Evolutionary conservation across 257 asterid genomes (phyloP).

Genomic region (Eustoma russellianum): DNA sequence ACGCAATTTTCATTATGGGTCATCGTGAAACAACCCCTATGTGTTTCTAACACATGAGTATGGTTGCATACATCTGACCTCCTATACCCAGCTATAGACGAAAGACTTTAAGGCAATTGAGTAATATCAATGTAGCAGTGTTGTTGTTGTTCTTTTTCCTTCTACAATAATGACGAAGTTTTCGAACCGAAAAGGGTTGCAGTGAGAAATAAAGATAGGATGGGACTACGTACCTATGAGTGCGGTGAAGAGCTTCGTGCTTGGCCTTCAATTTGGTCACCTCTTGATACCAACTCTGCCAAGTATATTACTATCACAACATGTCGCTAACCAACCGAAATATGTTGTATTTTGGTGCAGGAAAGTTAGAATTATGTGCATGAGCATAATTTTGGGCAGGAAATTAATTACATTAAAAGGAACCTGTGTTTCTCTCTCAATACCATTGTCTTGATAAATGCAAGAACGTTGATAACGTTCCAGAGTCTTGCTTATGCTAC

Average conservation of each 20-base stretch:
- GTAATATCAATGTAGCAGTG: too few relatives aligned
- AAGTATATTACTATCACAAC: too few relatives aligned
- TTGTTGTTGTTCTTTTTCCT: too few relatives aligned
- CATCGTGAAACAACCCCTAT: too few relatives aligned
- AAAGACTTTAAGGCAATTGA: too few relatives aligned
- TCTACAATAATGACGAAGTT: too few relatives aligned
- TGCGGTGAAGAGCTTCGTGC: slow-evolving; percentile 76
- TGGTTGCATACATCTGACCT: too few relatives aligned
- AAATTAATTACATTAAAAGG: background rate
- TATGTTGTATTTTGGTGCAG: background rate
- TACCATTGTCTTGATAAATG: slow-evolving; percentile 43
- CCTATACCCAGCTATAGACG: too few relatives aligned
- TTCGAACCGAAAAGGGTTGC: too few relatives aligned
- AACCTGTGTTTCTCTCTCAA: slow-evolving; percentile 71
- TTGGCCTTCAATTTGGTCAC: slow-evolving; percentile 68
- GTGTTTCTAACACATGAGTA: too few relatives aligned
- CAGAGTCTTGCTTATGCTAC: slow-evolving; percentile 57
- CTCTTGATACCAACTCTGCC: slow-evolving; percentile 86
- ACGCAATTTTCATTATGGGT: too few relatives aligned
- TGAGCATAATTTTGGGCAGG: background rate
- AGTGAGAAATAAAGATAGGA: too few relatives aligned
- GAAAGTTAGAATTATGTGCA: background rate
- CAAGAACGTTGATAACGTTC: slow-evolving; percentile 84
- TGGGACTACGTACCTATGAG: slow-evolving; percentile 69
- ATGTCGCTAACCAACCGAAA: background rate